Conservation (phyloP, 257 asterid species). For the Solanum tarijense region DNA sequence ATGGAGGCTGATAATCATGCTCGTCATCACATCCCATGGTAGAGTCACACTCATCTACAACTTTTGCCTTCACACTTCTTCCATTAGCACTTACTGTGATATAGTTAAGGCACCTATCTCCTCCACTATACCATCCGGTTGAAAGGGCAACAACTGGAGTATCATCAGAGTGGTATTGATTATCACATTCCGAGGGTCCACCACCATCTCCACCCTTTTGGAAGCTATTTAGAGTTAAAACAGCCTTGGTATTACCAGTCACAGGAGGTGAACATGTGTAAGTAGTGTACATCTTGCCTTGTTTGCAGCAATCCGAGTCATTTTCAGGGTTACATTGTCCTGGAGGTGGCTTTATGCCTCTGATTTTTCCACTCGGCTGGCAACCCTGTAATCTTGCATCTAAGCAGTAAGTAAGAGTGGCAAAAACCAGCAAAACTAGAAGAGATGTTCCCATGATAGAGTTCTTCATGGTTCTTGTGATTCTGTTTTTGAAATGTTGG, state of each 20-base stretch:
- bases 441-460: neutral
- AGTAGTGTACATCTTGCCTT: constrained; percentile 21
- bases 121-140: constrained; percentile 34
- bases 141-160: constrained; percentile 31
- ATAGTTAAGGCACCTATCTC: constrained; percentile 17
- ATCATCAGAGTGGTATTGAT: constrained; percentile 24
- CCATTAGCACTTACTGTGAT: constrained; percentile 21
- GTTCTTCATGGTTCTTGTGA: neutral
- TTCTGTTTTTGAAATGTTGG: neutral
- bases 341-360: constrained; percentile 27
- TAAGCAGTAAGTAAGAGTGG: neutral
- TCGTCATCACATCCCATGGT: constrained; percentile 36
- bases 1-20: constrained; percentile 41
- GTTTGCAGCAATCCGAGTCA: constrained; percentile 20
- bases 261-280: constrained; percentile 28
- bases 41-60: constrained; percentile 40
- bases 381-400: constrained; percentile 3
- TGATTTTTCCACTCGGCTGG: constrained; percentile 26
- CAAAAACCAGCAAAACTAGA: constrained; percentile 3
- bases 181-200: constrained; percentile 30
- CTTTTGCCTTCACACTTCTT: constrained; percentile 20
- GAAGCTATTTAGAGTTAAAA: constrained; percentile 34
- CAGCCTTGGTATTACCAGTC: constrained; percentile 19
- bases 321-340: constrained; percentile 35
- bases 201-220: constrained; percentile 39